Percentiles rank a stretch among this genome's conserved stretches.
These are phyloP conservation scores for Bacterosira constricta DNA, from an alignment of 108 stramenopile species.

Conservation along the genomic window DNA sequence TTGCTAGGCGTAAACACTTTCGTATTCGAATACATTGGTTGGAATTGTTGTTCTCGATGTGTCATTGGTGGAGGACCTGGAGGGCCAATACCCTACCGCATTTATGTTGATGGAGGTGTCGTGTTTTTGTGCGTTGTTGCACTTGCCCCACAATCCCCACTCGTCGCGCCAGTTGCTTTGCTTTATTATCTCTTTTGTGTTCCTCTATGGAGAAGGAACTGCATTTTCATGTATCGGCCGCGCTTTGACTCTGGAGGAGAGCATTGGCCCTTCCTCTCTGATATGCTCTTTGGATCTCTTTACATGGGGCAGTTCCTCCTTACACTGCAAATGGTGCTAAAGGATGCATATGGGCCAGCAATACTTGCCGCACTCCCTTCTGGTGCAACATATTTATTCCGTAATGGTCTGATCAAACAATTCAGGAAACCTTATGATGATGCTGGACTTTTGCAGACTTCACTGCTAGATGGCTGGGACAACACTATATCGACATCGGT, in stretches of 20 bases:
- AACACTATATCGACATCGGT: slow-evolving; percentile 54
- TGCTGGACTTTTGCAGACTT: slow-evolving; percentile 82
- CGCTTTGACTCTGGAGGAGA: slow-evolving; percentile 79
- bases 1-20: slow-evolving; percentile 82
- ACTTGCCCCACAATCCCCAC: slow-evolving; percentile 78
- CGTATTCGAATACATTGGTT: slow-evolving; percentile 54
- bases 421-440: slow-evolving; percentile 76
- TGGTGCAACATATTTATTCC: slow-evolving; percentile 66
- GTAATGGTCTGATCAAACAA: slow-evolving; percentile 49
- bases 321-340: slow-evolving; percentile 34
- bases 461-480: slow-evolving; percentile 85
- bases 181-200: slow-evolving; percentile 72
- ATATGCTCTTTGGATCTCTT: slow-evolving; percentile 68
- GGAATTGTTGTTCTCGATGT: slow-evolving; percentile 41
- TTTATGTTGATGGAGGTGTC: slow-evolving; percentile 85
- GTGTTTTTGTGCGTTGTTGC: slow-evolving; percentile 78
- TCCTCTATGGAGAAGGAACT: slow-evolving; percentile 75
- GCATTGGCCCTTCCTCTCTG: slow-evolving; percentile 85
- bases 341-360: slow-evolving; percentile 59
- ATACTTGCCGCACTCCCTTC: slow-evolving; percentile 65
- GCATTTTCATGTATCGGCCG: slow-evolving; percentile 83
- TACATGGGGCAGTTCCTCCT: slow-evolving; percentile 66
- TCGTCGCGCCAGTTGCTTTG: slow-evolving; percentile 75
- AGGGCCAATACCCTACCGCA: slow-evolving; percentile 78
- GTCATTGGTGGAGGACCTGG: slow-evolving; percentile 72